Evolutionary conservation across 179 eudicot species (phyloP), one percentile per base, ranked within the genome.

Genomic region (Silene coronaria): DNA sequence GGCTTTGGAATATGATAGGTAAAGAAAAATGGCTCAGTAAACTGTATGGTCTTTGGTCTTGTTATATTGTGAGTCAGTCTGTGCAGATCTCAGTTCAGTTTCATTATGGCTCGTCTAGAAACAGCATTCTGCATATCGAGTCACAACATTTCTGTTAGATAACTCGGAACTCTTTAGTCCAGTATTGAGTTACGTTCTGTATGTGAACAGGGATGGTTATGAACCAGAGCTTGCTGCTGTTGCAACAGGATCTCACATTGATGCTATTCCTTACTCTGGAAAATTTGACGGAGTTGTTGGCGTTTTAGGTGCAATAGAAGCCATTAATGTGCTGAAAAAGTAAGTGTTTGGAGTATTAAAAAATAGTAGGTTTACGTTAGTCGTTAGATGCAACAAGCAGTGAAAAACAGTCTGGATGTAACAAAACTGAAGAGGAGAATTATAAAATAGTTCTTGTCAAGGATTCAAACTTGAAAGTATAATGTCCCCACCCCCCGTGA

Each of bases 271-370:
- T 2, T 92, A 90, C 83, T 95, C 97, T 34, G 99, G 99, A 67
- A 95, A 95, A 82, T 95, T 87, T 80, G 99, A 95, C 77, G 97
- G 97, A 73, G 99, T 95, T 77, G 88, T 95, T 80, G 99, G 99
- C 53, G 99, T 95, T 59, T 86, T 95, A 80, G 97, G 97, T 84
- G 99, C 97, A 46, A 95, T 95, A 70, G 97, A 95, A 87, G 99
- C 99, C 77, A 87, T 95, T 70, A 85, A 85, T 78, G 91, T 86
- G 75, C 90, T 95, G 27, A 87, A 78, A 79, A 86, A 88, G 99
- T 89, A 78, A 68, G 72, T 81, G 42, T 24, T 75, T n/a, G 62
- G 21, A 23, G 10, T 30, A 4, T 76, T 72, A n/a, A 51, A 13
- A 9, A 36, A 42, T 42, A 42, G 3, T 2, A 1, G 57, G 32